These are phyloP conservation scores for Luvunga scandens DNA, from an alignment of 345 rosid species.

Conservation along the genomic window DNA sequence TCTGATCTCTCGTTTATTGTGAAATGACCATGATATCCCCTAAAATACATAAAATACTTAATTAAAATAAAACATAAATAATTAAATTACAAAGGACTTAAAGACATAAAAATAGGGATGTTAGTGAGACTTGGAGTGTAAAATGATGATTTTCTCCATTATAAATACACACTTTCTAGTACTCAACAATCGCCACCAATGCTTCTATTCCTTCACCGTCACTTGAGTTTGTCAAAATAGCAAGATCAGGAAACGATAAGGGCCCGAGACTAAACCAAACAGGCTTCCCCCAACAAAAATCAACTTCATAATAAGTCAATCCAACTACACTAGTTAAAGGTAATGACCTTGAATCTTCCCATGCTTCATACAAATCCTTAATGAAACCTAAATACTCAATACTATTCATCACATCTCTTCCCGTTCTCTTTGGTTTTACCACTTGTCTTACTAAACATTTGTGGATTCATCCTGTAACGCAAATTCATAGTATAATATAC, in stretches of 20 bases:
- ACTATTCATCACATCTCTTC: background rate
- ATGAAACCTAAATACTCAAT: background rate
- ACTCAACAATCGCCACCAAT: too few species aligned
- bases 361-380: background rate
- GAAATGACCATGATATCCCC: too few species aligned
- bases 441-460: conserved; percentile 8
- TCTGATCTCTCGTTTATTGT: too few species aligned
- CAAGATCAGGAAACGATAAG: too few species aligned
- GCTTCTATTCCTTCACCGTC: conserved; percentile 27
- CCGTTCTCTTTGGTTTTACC: too few species aligned
- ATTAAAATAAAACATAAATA: too few species aligned
- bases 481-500: background rate
- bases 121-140: too few species aligned
- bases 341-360: background rate
- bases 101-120: too few species aligned
- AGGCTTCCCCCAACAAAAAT: conserved; percentile 36
- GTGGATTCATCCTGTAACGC: background rate
- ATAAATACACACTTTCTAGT: too few species aligned
- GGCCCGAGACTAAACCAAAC: background rate
- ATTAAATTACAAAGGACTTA: too few species aligned
- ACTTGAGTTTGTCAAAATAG: background rate
- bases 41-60: too few species aligned
- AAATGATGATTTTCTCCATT: too few species aligned
- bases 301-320: conserved; percentile 22
- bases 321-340: conserved; percentile 17